Percentiles rank a stretch among this genome's conserved stretches.
phyloP scores from a whole-genome alignment of 2,329 filamentous ascomycete species.

The Truncatella angustata region DNA sequence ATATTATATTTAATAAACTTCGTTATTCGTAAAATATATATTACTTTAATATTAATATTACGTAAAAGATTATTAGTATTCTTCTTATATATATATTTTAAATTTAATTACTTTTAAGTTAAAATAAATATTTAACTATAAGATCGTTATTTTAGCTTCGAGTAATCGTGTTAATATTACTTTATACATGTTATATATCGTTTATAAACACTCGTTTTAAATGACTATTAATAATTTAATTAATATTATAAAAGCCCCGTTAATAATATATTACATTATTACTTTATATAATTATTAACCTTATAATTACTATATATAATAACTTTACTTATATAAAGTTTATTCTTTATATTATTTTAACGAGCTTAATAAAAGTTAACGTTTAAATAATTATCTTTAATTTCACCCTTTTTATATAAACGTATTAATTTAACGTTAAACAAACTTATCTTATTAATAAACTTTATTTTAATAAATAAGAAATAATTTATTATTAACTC shows the following conservation, averaged over 20 bases:
- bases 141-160: too few species aligned
- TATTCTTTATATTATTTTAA: constrained; percentile 8
- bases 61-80: too few species aligned
- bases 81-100: too few species aligned
- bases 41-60: too few species aligned
- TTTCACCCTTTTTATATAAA: constrained; percentile 12
- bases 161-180: too few species aligned
- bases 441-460: constrained; percentile 4
- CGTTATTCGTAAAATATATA: too few species aligned
- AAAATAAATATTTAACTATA: too few species aligned
- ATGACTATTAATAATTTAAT: too few species aligned
- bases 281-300: neutral
- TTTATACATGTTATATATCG: too few species aligned
- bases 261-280: neutral
- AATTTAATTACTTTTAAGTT: too few species aligned
- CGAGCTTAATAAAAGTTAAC: neutral
- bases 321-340: neutral
- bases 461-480: constrained; percentile 15
- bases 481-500: neutral
- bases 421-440: constrained; percentile 4
- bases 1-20: neutral
- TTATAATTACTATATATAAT: neutral
- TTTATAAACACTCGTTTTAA: too few species aligned
- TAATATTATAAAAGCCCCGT: too few species aligned
- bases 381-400: constrained; percentile 15